Evolutionary conservation across 2,329 filamentous ascomycete species (phyloP).

Genomic region (Cordyceps cateniannulata): DNA sequence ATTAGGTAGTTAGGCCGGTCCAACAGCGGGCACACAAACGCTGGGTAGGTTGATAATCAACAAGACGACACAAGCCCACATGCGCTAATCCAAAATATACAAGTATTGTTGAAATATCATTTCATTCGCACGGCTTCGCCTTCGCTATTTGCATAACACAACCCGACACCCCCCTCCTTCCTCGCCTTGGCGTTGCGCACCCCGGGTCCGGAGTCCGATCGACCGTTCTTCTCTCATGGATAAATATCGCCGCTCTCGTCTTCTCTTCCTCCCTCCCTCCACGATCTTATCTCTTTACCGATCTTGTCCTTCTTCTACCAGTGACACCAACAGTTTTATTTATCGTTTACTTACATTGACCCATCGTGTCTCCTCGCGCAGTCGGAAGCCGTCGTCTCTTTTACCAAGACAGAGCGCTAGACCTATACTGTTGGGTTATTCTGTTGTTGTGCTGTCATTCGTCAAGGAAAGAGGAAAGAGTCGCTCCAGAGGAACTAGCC

Average conservation of each 20-base stretch:
- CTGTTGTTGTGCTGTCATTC: background rate
- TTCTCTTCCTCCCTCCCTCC: background rate
- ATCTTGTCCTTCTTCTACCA: background rate
- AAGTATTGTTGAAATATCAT: background rate
- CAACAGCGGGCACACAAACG: background rate
- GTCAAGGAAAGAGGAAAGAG: background rate
- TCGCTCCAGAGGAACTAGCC: background rate
- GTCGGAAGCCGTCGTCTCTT: background rate
- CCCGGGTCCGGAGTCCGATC: constrained; percentile 5
- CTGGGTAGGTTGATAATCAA: background rate
- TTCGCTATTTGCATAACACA: constrained; percentile 11
- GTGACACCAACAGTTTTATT: background rate
- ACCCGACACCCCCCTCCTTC: background rate
- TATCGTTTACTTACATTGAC: background rate
- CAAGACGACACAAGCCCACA: constrained; percentile 5
- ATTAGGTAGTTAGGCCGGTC: too few relatives aligned
- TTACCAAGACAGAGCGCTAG: background rate
- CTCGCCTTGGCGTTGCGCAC: background rate
- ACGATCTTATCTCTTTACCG: background rate
- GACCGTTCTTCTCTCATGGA: background rate
- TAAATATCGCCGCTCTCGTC: constrained; percentile 10
- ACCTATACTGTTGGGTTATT: background rate
- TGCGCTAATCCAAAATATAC: constrained; percentile 12
- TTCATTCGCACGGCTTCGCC: background rate
- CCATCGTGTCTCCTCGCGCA: background rate